These are phyloP conservation scores for Populus ilicifolia DNA, from an alignment of 345 rosid species.

Conservation along the genomic window DNA sequence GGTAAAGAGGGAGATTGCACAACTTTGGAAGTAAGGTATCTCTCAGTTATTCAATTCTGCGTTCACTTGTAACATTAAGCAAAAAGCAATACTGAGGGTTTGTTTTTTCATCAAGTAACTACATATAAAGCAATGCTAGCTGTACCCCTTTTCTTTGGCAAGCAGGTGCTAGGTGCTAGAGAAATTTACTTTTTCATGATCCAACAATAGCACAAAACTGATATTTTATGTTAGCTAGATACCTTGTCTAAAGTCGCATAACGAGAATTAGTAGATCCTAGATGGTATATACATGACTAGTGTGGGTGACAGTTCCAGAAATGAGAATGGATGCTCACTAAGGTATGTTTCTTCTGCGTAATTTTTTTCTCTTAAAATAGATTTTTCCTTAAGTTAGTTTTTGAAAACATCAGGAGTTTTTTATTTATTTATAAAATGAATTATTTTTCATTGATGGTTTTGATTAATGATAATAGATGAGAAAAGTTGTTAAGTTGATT, in stretches of 20 bases:
- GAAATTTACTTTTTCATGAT: background rate
- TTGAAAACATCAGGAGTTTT: no score
- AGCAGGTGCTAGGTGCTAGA: background rate
- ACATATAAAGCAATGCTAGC: no score
- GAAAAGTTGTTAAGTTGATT: no score
- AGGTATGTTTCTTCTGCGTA: no score
- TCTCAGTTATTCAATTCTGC: background rate
- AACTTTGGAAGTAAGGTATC: constrained; percentile 37
- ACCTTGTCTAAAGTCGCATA: background rate
- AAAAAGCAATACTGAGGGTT: background rate
- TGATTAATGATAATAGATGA: no score
- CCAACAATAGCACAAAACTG: background rate
- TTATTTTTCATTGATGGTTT: no score
- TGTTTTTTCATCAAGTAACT: background rate
- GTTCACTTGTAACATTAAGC: constrained; percentile 14
- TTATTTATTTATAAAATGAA: no score
- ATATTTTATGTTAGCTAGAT: background rate
- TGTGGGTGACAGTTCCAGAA: no score
- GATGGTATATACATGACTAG: no score
- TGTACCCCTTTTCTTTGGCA: background rate
- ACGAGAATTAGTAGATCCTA: background rate
- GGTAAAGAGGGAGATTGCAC: constrained; percentile 10
- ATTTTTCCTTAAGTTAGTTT: no score
- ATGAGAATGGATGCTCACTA: no score
- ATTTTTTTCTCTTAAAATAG: no score